Evolutionary conservation across 2,329 filamentous ascomycete species (phyloP), one percentile per base, ranked within the genome.

Genomic region (Pseudopithomyces chartarum): DNA sequence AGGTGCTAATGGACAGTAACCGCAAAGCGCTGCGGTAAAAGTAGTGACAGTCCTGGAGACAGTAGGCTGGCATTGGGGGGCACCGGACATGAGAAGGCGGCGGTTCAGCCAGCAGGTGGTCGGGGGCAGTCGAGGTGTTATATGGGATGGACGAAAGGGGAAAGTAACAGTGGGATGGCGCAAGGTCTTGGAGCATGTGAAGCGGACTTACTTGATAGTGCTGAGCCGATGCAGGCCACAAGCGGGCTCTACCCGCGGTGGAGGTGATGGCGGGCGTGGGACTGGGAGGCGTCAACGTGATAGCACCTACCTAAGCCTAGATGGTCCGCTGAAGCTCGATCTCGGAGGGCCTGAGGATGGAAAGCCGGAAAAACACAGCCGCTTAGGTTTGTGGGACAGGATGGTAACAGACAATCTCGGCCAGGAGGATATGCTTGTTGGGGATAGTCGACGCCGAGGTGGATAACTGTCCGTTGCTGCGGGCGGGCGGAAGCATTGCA

Each of bases 1-100:
- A 85, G 68, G 90, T 96, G 79, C 87, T 85, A 68, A 96, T 87
- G 73, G 90, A 94, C 68, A 96, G 82, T 73, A 92, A 88, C 82
- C 91, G 91, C 80, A 96, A 81, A 73, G 91, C 90, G 77, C 89
- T 96, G 82, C 91, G 91, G 82, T 91, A 95, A 80, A 96, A 96
- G 80, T 96, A 96, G 76, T 96, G 91, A 72, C 90, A 96, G 78
- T 96, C 90, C 83, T 95, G 89, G 56, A 91, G 81, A 78, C 82
- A 96, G 77, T 91, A 94, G 69, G 84, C 78, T 82, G 90, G 90
- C 91, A 96, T 96, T 81, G 83, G 81, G 83, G 78, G 79, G 60
- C 58, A 53, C 53, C 60, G 60, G 51, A 55, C 56, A 55, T 51
- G 34, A 15, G 62, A 64, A 52, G 57, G 62, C 60, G 49, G 64